Percentiles rank a stretch among this genome's conserved stretches.
phyloP scores from a whole-genome alignment of 2,329 filamentous ascomycete genomes.

The Alternaria incomplexa region DNA sequence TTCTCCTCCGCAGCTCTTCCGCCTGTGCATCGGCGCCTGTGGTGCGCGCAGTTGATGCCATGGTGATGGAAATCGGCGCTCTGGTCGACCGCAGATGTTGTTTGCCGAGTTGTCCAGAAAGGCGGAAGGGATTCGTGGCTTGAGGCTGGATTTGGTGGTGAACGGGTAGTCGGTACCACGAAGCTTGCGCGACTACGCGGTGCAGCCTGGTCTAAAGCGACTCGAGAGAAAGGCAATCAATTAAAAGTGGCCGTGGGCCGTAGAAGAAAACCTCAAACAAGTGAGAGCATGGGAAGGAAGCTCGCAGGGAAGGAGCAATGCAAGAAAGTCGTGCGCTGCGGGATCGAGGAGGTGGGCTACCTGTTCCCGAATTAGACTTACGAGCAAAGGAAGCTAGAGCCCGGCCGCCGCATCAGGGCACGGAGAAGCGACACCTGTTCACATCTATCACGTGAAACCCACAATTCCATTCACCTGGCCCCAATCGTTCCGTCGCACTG shows the following conservation, averaged over 20 bases:
- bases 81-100: background rate
- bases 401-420: constrained; percentile 14
- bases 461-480: constrained; percentile 6
- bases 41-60: constrained; percentile 40
- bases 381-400: constrained; percentile 25
- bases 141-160: constrained; percentile 15
- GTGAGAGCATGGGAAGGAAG: constrained; percentile 16
- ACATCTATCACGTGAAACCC: constrained; percentile 16
- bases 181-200: constrained; percentile 10
- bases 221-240: constrained; percentile 11
- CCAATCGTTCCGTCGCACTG: background rate
- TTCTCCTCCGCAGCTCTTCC: constrained; percentile 55
- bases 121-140: constrained; percentile 20
- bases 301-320: constrained; percentile 19
- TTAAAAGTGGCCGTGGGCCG: constrained; percentile 19
- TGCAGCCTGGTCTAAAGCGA: background rate
- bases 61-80: constrained; percentile 15
- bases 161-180: constrained; percentile 20
- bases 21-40: constrained; percentile 52
- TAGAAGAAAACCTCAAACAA: constrained; percentile 17
- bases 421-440: constrained; percentile 22
- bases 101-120: constrained; percentile 5
- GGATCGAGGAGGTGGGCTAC: constrained; percentile 24
- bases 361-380: constrained; percentile 36
- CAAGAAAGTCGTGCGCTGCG: constrained; percentile 28